Evolutionary conservation across 2,329 filamentous ascomycete species (phyloP).

Genomic region (Hortaea werneckii): DNA sequence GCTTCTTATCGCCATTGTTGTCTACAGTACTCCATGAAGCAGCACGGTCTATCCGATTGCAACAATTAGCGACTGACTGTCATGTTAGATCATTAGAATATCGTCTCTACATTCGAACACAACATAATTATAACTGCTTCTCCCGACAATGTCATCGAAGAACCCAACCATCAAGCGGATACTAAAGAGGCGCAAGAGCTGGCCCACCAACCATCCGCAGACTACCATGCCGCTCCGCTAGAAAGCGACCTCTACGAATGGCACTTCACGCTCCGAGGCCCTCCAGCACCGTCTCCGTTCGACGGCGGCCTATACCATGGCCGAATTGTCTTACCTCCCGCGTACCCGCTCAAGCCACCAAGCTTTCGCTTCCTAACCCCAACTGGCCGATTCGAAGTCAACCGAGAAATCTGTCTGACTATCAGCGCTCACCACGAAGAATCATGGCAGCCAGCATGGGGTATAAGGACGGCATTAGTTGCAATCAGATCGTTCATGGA

Average conservation of each 20-base stretch:
- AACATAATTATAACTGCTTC: no score
- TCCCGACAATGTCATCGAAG: slow-evolving; percentile 51
- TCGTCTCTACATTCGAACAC: no score
- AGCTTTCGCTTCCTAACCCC: slow-evolving; percentile 94
- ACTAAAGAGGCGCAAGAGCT: slow-evolving; percentile 82
- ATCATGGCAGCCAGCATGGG: slow-evolving; percentile 98
- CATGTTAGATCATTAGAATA: no score
- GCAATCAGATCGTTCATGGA: slow-evolving; percentile 87
- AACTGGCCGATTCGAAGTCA: slow-evolving; percentile 85
- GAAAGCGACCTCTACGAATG: slow-evolving; percentile 93
- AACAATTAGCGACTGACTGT: no score
- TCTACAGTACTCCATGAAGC: no score
- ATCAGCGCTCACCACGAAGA: slow-evolving; percentile 96
- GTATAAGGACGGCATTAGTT: slow-evolving; percentile 75
- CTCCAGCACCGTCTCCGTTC: slow-evolving; percentile 68
- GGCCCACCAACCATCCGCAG: slow-evolving; percentile 64
- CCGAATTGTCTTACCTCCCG: slow-evolving; percentile 78
- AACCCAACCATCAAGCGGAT: slow-evolving; percentile 80
- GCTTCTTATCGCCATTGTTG: not conserved
- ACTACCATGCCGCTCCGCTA: slow-evolving; percentile 76
- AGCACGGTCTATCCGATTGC: no score
- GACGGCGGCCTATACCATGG: slow-evolving; percentile 84
- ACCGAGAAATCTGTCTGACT: slow-evolving; percentile 89
- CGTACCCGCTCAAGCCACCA: slow-evolving; percentile 84
- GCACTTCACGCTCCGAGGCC: slow-evolving; percentile 95